A percentile compares a stretch with the other conserved stretches of the same genome.
phyloP scores from a whole-genome alignment of 2,329 filamentous ascomycete genomes.

The Trichoderma simmonsii region DNA sequence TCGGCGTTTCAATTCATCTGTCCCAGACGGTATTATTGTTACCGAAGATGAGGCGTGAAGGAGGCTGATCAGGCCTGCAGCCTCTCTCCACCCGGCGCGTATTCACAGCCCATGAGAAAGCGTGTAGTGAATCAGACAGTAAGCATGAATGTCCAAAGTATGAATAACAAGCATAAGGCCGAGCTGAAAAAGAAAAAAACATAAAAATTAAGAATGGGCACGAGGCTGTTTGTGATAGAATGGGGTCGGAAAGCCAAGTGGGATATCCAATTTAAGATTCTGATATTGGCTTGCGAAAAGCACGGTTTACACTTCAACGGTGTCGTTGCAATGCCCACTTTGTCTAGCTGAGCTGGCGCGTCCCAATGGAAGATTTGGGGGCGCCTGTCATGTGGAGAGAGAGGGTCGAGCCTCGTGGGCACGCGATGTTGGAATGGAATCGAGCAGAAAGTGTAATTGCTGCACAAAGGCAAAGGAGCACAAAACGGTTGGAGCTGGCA shows the following conservation, averaged over 20 bases:
- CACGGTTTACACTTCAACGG: not conserved
- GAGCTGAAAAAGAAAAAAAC: not conserved
- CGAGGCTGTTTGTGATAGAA: not conserved
- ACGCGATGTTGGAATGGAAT: not conserved
- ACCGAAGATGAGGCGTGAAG: not conserved
- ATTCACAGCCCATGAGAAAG: not conserved
- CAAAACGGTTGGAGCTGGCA: not conserved
- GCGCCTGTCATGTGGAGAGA: not conserved
- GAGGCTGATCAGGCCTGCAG: not conserved
- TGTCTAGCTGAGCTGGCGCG: not conserved
- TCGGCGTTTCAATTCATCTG: not conserved
- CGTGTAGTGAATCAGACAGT: not conserved
- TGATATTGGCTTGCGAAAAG: not conserved
- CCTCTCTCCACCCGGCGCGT: not conserved
- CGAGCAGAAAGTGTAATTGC: not conserved
- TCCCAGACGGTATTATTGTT: not conserved
- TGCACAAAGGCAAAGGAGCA: not conserved
- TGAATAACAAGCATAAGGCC: not conserved
- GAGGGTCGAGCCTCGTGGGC: not conserved
- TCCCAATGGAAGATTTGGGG: not conserved
- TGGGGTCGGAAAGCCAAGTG: not conserved
- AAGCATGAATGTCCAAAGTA: not conserved
- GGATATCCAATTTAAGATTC: not conserved
- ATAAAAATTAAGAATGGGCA: not conserved
- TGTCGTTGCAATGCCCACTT: not conserved